Base-by-base conservation (phyloP, 306 rosid species). In the Argentina anserina region DNA sequence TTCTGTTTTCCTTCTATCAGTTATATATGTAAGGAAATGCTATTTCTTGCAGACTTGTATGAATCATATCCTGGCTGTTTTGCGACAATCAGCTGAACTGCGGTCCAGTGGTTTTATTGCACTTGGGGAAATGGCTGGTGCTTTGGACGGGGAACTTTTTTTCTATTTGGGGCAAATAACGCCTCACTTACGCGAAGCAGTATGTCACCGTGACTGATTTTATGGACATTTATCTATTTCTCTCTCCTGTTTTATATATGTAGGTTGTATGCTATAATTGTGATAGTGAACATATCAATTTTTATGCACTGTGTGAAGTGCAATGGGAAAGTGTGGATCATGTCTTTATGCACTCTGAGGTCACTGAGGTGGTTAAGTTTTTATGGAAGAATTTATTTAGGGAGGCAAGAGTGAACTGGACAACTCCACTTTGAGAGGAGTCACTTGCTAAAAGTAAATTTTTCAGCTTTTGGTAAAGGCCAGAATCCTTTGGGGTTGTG, bases 51-150 rank as follows among this genome's bases (percentile, higher is more conserved):
- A 94, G 99, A 94, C 90, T 85, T 94, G 99, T 88, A 94, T 94
- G 99, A 78, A 91, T 84, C 99, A 94, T 79, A 94, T 94, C 76
- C 91, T 94, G 71, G 87, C 97, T 4, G 99, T 94, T 80, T 79
- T 94, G 79, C 87, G 89, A 85, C 80, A 87, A 69, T 97, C 99
- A 45, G 96, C 91, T 63, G 99, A 94, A 71, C 41, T 60, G 11
- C 97, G 99, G 60, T 97, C 91, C 76, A 91, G 96, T 87, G 99
- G 97, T 68, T 94, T 94, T 86, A 82, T 87, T 84, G 99, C 99
- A 73, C 99, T 94, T 1, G 99, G 99, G 74, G 99, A 94, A 90
- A 94, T 94, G 97, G 99, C 99, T 70, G 96, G 91, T 75, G 99
- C 99, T 25, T 81, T 94, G 87, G 97, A 91, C 78, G 96, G 97